Conservation (phyloP, 2,329 filamentous ascomycete species). For the Hypomyces rosellus region DNA sequence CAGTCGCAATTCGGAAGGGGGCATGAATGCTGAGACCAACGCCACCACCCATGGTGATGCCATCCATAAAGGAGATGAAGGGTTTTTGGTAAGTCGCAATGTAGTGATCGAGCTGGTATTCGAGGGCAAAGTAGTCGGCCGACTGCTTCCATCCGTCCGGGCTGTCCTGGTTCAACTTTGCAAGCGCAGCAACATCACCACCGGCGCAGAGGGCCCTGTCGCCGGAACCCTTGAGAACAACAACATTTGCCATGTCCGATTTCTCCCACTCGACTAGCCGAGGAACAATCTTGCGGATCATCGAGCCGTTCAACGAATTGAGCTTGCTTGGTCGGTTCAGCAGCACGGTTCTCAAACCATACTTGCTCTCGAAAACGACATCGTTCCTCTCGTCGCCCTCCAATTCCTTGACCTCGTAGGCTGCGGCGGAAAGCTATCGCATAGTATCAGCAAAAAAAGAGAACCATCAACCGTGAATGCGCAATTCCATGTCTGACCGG, state of each 20-base stretch:
- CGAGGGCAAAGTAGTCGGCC: constrained; percentile 80
- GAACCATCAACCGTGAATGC: background rate
- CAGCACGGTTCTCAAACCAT: constrained; percentile 85
- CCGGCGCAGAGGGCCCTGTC: constrained; percentile 84
- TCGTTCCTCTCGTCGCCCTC: constrained; percentile 74
- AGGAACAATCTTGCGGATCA: constrained; percentile 91
- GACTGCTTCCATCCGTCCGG: constrained; percentile 67
- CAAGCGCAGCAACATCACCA: constrained; percentile 80
- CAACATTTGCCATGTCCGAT: constrained; percentile 86
- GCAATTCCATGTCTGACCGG: constrained; percentile 10
- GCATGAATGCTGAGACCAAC: constrained; percentile 92
- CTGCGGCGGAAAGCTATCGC: constrained; percentile 29
- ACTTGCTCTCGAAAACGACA: constrained; percentile 84
- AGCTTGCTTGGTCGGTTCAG: constrained; percentile 89
- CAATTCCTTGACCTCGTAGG: constrained; percentile 44
- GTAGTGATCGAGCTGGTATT: constrained; percentile 93
- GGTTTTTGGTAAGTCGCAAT: constrained; percentile 93
- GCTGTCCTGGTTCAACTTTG: constrained; percentile 62
- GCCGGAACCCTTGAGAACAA: constrained; percentile 88
- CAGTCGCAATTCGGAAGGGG: constrained; percentile 92
- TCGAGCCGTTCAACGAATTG: constrained; percentile 88
- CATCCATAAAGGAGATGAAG: constrained; percentile 93
- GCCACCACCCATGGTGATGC: constrained; percentile 96
- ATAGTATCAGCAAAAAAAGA: constrained; percentile 5
- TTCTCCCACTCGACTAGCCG: constrained; percentile 89